Conservation (phyloP, 2,329 filamentous ascomycete genomes). For the Bipolaris cookei region DNA sequence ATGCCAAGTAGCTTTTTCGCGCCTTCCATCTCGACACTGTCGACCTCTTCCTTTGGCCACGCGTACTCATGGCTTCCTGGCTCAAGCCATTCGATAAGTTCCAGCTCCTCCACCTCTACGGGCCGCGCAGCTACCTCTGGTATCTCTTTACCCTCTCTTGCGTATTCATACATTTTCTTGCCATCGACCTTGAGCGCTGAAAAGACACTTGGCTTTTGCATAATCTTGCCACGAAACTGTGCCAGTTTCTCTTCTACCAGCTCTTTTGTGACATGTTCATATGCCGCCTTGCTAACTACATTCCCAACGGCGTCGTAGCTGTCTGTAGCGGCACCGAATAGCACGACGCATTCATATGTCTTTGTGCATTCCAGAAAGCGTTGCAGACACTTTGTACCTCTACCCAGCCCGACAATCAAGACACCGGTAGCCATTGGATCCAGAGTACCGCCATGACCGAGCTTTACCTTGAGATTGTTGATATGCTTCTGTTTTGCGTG, state of each 20-base stretch:
- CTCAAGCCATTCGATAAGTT: conserved; percentile 83
- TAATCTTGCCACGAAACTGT: conserved; percentile 79
- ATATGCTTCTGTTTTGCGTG: conserved; percentile 62
- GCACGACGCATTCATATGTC: conserved; percentile 84
- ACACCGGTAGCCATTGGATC: conserved; percentile 95
- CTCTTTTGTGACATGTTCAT: conserved; percentile 80
- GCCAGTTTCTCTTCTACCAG: conserved; percentile 77
- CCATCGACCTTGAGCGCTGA: conserved; percentile 92
- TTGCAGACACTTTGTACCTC: conserved; percentile 81
- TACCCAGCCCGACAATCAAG: conserved; percentile 84
- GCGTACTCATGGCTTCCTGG: conserved; percentile 78
- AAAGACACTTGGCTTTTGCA: conserved; percentile 91
- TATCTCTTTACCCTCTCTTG: conserved; percentile 83
- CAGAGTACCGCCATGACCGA: conserved; percentile 94
- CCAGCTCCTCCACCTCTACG: conserved; percentile 77
- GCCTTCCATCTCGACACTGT: conserved; percentile 74
- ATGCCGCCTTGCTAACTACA: conserved; percentile 74
- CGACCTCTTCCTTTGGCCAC: conserved; percentile 82
- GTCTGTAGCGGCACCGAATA: conserved; percentile 93
- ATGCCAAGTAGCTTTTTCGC: conserved; percentile 69
- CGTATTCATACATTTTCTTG: conserved; percentile 95
- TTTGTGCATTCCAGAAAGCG: conserved; percentile 89
- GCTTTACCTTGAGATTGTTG: conserved; percentile 71
- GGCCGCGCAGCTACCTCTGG: conserved; percentile 84
- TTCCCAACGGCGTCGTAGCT: conserved; percentile 89